These are phyloP conservation scores for Saturnispora gosingensis DNA, from an alignment of 805 yeast genomes.

Conservation along the genomic window DNA sequence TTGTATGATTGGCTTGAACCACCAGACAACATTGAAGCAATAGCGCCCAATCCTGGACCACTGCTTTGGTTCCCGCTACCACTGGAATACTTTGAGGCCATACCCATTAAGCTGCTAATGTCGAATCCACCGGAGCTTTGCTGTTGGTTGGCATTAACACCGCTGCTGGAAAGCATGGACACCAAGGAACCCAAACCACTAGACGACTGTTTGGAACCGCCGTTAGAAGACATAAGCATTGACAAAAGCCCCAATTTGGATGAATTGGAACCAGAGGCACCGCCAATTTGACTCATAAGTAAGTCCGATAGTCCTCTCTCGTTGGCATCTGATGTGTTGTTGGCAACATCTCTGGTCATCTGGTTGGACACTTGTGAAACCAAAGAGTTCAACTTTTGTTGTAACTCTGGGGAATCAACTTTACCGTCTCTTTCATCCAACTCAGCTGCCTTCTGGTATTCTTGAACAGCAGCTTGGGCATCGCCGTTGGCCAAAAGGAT, in stretches of 20 bases:
- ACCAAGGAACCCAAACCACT: conserved; percentile 21
- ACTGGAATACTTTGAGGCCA: conserved; percentile 7
- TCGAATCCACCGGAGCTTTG: conserved; percentile 24
- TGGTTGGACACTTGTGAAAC: conserved; percentile 17
- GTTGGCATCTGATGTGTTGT: conserved; percentile 17
- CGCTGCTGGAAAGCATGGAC: conserved; percentile 18
- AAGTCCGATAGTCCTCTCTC: conserved; percentile 25
- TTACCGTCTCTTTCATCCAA: conserved; percentile 27
- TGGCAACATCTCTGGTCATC: conserved; percentile 18
- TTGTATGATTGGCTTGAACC: not conserved
- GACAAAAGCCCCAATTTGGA: conserved; percentile 22
- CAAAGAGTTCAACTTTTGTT: conserved; percentile 20
- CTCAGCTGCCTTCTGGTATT: conserved; percentile 24
- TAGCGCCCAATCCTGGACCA: conserved; percentile 16
- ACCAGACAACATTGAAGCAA: conserved; percentile 15
- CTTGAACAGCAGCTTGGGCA: conserved; percentile 19
- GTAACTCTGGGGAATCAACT: conserved; percentile 25
- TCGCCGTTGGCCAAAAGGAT: conserved; percentile 19
- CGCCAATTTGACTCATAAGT: conserved; percentile 21
- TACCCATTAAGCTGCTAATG: conserved; percentile 16
- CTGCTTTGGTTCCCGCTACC: not conserved
- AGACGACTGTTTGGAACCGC: conserved; percentile 8
- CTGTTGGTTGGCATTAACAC: conserved; percentile 18
- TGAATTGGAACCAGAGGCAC: conserved; percentile 21
- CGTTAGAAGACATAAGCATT: conserved; percentile 13